These are phyloP conservation scores for Cynara cardunculus DNA, from an alignment of 129 eudicot genomes.

Conservation along the genomic window DNA sequence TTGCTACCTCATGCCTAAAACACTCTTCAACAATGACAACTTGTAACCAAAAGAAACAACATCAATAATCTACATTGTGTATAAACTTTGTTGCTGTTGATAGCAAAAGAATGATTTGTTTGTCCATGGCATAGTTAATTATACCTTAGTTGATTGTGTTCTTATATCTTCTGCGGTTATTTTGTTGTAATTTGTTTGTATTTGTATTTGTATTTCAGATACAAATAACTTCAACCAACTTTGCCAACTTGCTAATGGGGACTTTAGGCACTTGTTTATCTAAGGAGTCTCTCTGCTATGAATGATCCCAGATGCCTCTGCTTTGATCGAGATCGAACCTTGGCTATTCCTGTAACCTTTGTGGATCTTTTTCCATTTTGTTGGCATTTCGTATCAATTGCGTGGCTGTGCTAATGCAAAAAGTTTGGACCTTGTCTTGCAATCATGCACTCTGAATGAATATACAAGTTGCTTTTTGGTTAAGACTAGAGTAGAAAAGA, in stretches of 20 bases:
- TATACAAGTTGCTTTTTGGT: neutral
- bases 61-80: neutral
- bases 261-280: slow-evolving; percentile 74
- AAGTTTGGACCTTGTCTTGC: neutral
- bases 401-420: neutral
- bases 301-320: neutral
- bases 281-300: slow-evolving; percentile 14
- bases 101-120: too few relatives aligned
- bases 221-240: slow-evolving; percentile 55
- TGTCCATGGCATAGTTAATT: too few relatives aligned
- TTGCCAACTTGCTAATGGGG: slow-evolving; percentile 83
- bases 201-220: slow-evolving; percentile 44
- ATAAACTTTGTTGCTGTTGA: neutral
- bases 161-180: neutral
- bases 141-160: too few relatives aligned
- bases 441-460: neutral
- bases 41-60: neutral
- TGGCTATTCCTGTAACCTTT: neutral
- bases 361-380: slow-evolving; percentile 5
- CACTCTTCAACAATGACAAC: neutral
- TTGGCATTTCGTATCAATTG: neutral
- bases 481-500: neutral
- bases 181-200: neutral
- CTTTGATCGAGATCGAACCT: neutral
- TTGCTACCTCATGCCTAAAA: neutral